Percentiles rank a stretch among this genome's conserved stretches.
Evolutionary conservation across 2,329 filamentous ascomycete species (phyloP).

Genomic region (Phyllosticta citriasiana): DNA sequence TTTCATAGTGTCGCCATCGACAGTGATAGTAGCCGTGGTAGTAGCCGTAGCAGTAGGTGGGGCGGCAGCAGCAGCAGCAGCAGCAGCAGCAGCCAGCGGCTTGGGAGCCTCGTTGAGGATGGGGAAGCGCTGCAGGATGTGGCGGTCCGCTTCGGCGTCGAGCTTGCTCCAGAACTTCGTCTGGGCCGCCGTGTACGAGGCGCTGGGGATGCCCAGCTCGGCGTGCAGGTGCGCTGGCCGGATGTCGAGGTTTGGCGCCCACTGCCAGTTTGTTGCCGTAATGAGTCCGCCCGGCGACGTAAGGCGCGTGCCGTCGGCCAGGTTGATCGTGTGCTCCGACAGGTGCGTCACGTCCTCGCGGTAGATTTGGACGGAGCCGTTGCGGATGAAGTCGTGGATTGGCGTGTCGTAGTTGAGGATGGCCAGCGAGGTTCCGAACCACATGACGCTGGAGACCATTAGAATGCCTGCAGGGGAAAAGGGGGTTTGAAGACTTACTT

Average conservation of each 20-base stretch:
- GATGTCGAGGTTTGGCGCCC: slow-evolving; percentile 41
- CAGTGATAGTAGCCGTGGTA: background rate
- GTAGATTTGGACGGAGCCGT: slow-evolving; percentile 45
- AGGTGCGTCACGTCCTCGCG: slow-evolving; percentile 45
- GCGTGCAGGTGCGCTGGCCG: slow-evolving; percentile 16
- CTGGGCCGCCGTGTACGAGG: background rate
- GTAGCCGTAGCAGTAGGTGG: background rate
- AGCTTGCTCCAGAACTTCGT: background rate
- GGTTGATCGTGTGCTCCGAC: slow-evolving; percentile 35
- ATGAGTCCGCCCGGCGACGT: slow-evolving; percentile 40
- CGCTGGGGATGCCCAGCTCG: background rate
- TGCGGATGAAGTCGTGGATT: slow-evolving; percentile 46
- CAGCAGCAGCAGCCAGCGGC: background rate
- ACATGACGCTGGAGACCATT: background rate
- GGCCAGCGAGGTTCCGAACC: slow-evolving; percentile 44
- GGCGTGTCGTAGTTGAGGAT: slow-evolving; percentile 52
- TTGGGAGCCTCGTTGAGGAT: background rate
- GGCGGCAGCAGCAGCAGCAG: background rate
- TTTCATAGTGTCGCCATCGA: background rate
- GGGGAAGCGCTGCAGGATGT: background rate
- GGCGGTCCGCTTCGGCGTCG: background rate
- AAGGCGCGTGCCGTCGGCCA: slow-evolving; percentile 37
- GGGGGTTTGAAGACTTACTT: slow-evolving; percentile 32
- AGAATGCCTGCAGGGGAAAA: background rate
- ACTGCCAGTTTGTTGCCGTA: slow-evolving; percentile 48